Base-by-base conservation (phyloP, 106 monocot species). In the Dendrobium chrysotoxum region DNA sequence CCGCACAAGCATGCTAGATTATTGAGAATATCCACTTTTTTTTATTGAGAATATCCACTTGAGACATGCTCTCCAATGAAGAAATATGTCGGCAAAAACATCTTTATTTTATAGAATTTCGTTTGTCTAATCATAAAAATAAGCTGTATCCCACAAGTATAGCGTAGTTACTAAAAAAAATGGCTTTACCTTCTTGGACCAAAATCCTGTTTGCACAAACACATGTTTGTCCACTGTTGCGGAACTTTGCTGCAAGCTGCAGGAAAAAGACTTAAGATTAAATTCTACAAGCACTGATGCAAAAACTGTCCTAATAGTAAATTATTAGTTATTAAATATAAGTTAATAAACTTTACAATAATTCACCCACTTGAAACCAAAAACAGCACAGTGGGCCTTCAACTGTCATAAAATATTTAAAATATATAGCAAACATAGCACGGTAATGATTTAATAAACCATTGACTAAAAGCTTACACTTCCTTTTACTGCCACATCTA, bases 161-260 rank as follows among this genome's bases (percentile, higher is more conserved):
- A 38, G 15, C 1, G 31, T 70, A 7, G 15, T 16, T 70, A 31
- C 35, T 70, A 13, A 31, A 28, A 31, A 28, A 70, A n/a, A 40
- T 17, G 13, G 28, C 2, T 47, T 23, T 81, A 98, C 97, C 97
- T 88, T 98, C 94, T 91, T 98, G 97, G 25, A 98, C 97, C 75
- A 98, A 81, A 78, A 98, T 92, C 85, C 97, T 88, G 88, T 98
- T 98, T 58, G 92, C 97, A 85, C 92, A 98, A 38, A 98, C 94
- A 78, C 97, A 98, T 76, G 97, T 98, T 85, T 98, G 97, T 54
- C 97, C 97, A 68, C 92, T 92, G 81, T 98, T 98, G 39, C 97
- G 88, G 74, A 98, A 98, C 84, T 98, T 98, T 58, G 92, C 89
- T 53, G 91, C 94, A 80, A 98, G 80, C 97, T 98, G 91, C 66